Conservation (phyloP, 2,329 filamentous ascomycete genomes). For the Endoconidiophora polonica region DNA sequence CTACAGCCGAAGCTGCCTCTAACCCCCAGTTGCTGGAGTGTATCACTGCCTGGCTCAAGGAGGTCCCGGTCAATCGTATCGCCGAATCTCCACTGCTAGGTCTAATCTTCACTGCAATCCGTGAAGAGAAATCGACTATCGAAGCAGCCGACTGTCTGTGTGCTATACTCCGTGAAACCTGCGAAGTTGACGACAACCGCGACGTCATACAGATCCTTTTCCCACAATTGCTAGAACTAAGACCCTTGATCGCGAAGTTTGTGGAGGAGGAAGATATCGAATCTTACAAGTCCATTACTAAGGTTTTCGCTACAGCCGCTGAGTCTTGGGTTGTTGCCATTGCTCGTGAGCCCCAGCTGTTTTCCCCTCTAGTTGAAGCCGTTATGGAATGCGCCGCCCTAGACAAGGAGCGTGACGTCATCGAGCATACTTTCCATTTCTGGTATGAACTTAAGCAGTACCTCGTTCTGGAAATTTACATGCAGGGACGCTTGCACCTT, state of each 20-base stretch:
- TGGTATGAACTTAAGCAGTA: slow-evolving; percentile 99
- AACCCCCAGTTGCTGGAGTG: slow-evolving; percentile 89
- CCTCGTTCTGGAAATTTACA: slow-evolving; percentile 77
- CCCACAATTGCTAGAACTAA: slow-evolving; percentile 60
- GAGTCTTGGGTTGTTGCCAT: slow-evolving; percentile 90
- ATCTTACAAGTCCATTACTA: slow-evolving; percentile 71
- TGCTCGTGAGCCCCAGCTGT: slow-evolving; percentile 64
- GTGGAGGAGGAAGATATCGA: slow-evolving; percentile 73
- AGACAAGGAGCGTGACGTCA: slow-evolving; percentile 78
- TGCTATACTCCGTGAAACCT: slow-evolving; percentile 78
- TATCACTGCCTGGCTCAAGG: slow-evolving; percentile 89
- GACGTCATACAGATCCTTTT: slow-evolving; percentile 68
- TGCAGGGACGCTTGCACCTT: slow-evolving; percentile 59
- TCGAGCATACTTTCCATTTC: slow-evolving; percentile 87
- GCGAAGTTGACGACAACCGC: slow-evolving; percentile 81
- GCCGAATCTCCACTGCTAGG: slow-evolving; percentile 74
- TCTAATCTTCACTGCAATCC: slow-evolving; percentile 61
- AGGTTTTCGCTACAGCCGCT: slow-evolving; percentile 81
- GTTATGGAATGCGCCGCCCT: slow-evolving; percentile 81
- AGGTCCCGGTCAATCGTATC: slow-evolving; percentile 71
- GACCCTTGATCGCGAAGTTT: slow-evolving; percentile 57
- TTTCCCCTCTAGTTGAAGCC: slow-evolving; percentile 71
- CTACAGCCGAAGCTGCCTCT: slow-evolving; percentile 52
- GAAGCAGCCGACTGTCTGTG: slow-evolving; percentile 85
- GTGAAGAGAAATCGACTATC: slow-evolving; percentile 63